These are phyloP conservation scores for Daldinia sp. DNA, from an alignment of 2,329 filamentous ascomycete species.

Conservation along the genomic window DNA sequence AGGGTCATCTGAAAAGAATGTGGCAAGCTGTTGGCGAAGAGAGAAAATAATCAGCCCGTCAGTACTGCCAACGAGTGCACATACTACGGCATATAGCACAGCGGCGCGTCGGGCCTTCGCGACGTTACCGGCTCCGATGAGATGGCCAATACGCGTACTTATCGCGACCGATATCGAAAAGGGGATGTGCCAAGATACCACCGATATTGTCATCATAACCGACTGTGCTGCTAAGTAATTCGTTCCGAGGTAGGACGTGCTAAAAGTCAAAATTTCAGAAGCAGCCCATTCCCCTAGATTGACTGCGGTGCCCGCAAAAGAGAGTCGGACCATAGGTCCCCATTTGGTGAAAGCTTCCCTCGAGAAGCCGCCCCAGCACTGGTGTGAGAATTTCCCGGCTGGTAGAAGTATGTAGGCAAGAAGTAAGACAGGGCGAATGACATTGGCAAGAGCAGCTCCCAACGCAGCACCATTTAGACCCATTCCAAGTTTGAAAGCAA, in stretches of 20 bases:
- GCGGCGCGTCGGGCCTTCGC: conserved; percentile 51
- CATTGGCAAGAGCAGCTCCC: conserved; percentile 62
- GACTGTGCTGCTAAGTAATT: conserved; percentile 58
- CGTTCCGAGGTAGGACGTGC: conserved; percentile 60
- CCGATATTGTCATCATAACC: conserved; percentile 56
- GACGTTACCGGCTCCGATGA: conserved; percentile 56
- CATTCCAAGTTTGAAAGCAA: conserved; percentile 58
- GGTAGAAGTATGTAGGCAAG: conserved; percentile 60
- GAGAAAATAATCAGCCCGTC: conserved; percentile 52
- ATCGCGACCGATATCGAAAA: conserved; percentile 58
- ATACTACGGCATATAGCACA: conserved; percentile 52
- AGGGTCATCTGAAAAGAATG: conserved; percentile 52
- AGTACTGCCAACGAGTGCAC: conserved; percentile 51
- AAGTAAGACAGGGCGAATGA: conserved; percentile 61
- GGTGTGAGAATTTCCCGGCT: conserved; percentile 54
- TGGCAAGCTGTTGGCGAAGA: conserved; percentile 49
- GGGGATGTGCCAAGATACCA: conserved; percentile 59
- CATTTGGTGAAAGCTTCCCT: conserved; percentile 54
- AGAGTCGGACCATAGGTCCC: conserved; percentile 56
- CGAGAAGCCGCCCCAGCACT: conserved; percentile 61
- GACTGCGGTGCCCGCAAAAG: conserved; percentile 55
- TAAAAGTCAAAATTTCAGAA: conserved; percentile 59
- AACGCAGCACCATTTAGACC: conserved; percentile 65
- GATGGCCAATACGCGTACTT: conserved; percentile 58
- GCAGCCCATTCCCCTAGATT: conserved; percentile 59